Evolutionary conservation across 306 rosid species (phyloP).

Genomic region (Vicia faba): DNA sequence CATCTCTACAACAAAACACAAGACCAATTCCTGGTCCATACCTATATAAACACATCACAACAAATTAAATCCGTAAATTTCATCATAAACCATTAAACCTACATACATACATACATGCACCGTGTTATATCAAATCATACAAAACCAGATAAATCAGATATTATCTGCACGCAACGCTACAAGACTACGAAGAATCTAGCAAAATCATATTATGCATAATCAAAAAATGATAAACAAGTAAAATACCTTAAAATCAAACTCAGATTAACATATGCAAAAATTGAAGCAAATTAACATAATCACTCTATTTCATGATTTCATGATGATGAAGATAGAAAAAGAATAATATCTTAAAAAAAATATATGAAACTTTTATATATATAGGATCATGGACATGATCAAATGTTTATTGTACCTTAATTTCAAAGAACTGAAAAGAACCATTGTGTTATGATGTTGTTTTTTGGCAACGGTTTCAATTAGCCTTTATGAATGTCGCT

Average conservation of each 20-base stretch:
- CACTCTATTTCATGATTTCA: background rate
- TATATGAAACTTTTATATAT: slow-evolving; percentile 15
- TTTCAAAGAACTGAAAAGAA: slow-evolving; percentile 36
- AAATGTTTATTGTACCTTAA: slow-evolving; percentile 26
- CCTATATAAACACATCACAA: slow-evolving; percentile 27
- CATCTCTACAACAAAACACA: slow-evolving; percentile 32
- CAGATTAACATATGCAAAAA: background rate
- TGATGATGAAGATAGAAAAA: background rate
- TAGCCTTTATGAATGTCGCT: slow-evolving; percentile 44
- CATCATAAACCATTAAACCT: slow-evolving; percentile 11
- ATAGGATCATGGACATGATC: slow-evolving; percentile 10
- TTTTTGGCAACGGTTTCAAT: slow-evolving; percentile 33
- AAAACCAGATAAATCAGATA: background rate
- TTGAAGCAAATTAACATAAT: background rate
- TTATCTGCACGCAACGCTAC: background rate
- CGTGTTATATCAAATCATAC: slow-evolving; percentile 30
- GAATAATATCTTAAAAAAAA: background rate
- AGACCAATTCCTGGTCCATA: slow-evolving; percentile 23
- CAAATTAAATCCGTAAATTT: background rate
- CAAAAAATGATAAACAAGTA: background rate
- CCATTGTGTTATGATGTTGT: slow-evolving; percentile 33
- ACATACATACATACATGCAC: slow-evolving; percentile 27
- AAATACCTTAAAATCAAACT: background rate
- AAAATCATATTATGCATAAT: background rate
- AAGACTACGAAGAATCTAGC: too few species aligned